phyloP scores from a whole-genome alignment of 2,329 filamentous ascomycete genomes.

The Bipolaris bicolor region DNA sequence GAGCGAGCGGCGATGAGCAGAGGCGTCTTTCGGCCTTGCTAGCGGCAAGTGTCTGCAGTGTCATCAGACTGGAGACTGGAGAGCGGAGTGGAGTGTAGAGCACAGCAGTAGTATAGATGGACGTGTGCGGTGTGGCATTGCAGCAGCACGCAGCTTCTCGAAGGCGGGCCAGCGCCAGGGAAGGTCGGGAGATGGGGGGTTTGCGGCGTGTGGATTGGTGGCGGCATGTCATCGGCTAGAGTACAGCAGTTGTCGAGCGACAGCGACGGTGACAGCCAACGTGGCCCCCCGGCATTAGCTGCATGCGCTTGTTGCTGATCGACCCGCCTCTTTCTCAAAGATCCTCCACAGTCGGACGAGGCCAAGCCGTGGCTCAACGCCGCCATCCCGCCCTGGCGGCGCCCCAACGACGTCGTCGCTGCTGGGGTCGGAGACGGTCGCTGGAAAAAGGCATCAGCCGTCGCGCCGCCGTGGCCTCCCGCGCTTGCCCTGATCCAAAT shows the following conservation, averaged over 20 bases:
- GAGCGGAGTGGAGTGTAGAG: too few species aligned
- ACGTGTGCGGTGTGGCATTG: constrained; percentile 14
- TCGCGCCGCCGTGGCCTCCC: constrained; percentile 35
- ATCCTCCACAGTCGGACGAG: constrained; percentile 47
- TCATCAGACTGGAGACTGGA: constrained; percentile 18
- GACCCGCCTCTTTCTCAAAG: constrained; percentile 46
- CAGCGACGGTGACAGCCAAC: constrained; percentile 39
- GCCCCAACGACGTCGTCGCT: constrained; percentile 39
- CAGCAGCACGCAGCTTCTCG: constrained; percentile 19
- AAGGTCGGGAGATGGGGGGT: not conserved
- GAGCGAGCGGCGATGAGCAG: not conserved
- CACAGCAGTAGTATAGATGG: too few species aligned
- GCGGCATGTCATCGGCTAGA: constrained; percentile 27
- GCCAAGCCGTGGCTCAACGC: constrained; percentile 45
- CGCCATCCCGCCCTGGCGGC: constrained; percentile 45
- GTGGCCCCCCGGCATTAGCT: constrained; percentile 49
- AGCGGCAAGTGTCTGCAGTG: constrained; percentile 14
- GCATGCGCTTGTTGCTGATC: constrained; percentile 49
- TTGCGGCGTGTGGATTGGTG: constrained; percentile 20
- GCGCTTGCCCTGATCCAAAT: constrained; percentile 38
- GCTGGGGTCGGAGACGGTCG: constrained; percentile 38
- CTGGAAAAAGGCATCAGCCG: constrained; percentile 39
- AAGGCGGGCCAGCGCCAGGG: constrained; percentile 22
- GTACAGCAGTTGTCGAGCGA: constrained; percentile 13
- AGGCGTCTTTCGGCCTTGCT: not conserved